Conservation (phyloP, 1,284 basidiomycete genomes). For the Cryptococcus amylolentus region DNA sequence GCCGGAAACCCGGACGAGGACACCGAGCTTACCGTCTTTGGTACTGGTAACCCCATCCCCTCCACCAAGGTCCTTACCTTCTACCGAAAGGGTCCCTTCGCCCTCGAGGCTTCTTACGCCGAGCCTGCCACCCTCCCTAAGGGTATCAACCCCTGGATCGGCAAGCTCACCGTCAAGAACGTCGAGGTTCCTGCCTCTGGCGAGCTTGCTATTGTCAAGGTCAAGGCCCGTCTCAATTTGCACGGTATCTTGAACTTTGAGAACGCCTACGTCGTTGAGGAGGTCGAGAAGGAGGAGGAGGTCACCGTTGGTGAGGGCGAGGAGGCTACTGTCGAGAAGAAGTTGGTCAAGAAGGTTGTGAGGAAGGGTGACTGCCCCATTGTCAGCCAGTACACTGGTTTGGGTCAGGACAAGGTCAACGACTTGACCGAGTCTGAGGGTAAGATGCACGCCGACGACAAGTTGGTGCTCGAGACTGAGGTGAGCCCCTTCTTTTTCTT, state of each 20-base stretch:
- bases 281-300: slow-evolving; percentile 67
- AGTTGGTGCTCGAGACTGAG: slow-evolving; percentile 92
- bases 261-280: slow-evolving; percentile 69
- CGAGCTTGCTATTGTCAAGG: slow-evolving; percentile 74
- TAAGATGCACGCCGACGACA: slow-evolving; percentile 81
- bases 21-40: slow-evolving; percentile 82
- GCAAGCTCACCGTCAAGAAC: slow-evolving; percentile 71
- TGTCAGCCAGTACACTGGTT: slow-evolving; percentile 60
- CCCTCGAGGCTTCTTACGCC: slow-evolving; percentile 76
- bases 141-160: slow-evolving; percentile 76
- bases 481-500: slow-evolving; percentile 52
- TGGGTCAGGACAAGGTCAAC: slow-evolving; percentile 65
- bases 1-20: slow-evolving; percentile 77
- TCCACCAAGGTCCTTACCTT: slow-evolving; percentile 94
- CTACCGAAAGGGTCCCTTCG: slow-evolving; percentile 80
- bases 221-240: slow-evolving; percentile 79
- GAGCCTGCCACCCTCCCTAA: slow-evolving; percentile 67
- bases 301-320: slow-evolving; percentile 53
- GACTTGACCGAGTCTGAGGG: slow-evolving; percentile 71
- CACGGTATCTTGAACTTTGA: slow-evolving; percentile 85
- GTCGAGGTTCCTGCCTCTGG: slow-evolving; percentile 64
- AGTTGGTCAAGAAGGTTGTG: slow-evolving; percentile 61
- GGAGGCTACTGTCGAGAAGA: slow-evolving; percentile 66
- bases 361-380: slow-evolving; percentile 78
- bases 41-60: slow-evolving; percentile 72